Evolutionary conservation across 2,329 filamentous ascomycete species (phyloP).

Genomic region (Xylariales sp.): DNA sequence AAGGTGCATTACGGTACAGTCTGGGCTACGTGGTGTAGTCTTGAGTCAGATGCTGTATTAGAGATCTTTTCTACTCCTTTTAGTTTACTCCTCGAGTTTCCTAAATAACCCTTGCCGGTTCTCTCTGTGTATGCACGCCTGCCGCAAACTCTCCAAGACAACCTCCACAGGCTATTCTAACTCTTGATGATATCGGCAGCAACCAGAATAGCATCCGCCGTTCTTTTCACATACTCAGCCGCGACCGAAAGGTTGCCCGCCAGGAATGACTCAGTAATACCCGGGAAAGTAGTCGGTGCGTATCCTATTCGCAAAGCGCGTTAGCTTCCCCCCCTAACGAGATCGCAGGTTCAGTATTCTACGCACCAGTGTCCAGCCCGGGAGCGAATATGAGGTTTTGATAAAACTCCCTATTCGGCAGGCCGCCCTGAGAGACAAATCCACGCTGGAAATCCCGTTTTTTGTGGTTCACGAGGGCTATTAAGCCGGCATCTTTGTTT

Average conservation of each 20-base stretch:
- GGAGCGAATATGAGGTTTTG: conserved; percentile 61
- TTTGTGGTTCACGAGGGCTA: conserved; percentile 58
- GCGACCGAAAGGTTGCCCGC: conserved; percentile 46
- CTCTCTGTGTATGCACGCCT: too few relatives aligned
- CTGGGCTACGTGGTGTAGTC: too few relatives aligned
- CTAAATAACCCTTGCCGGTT: too few relatives aligned
- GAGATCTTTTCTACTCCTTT: too few relatives aligned
- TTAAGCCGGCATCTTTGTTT: conserved; percentile 47
- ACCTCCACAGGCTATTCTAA: conserved; percentile 15
- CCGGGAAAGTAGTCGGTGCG: conserved; percentile 49
- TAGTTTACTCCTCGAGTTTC: too few relatives aligned
- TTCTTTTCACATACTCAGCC: conserved; percentile 46
- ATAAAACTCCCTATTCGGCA: conserved; percentile 59
- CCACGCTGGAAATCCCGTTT: conserved; percentile 62
- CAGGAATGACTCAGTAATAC: conserved; percentile 47
- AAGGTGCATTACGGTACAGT: too few relatives aligned
- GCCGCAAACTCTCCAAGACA: too few relatives aligned
- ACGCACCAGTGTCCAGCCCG: conserved; percentile 59
- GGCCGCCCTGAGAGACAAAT: conserved; percentile 60
- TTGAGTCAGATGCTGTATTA: too few relatives aligned
- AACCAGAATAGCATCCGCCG: conserved; percentile 45
- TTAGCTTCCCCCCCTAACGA: background rate
- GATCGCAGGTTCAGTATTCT: background rate
- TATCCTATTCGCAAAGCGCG: conserved; percentile 42
- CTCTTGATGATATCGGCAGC: conserved; percentile 46